A percentile compares a stretch with the other conserved stretches of the same genome.
phyloP scores from a whole-genome alignment of 1,139 yeast species.

The Scheffersomyces illinoinensis region DNA sequence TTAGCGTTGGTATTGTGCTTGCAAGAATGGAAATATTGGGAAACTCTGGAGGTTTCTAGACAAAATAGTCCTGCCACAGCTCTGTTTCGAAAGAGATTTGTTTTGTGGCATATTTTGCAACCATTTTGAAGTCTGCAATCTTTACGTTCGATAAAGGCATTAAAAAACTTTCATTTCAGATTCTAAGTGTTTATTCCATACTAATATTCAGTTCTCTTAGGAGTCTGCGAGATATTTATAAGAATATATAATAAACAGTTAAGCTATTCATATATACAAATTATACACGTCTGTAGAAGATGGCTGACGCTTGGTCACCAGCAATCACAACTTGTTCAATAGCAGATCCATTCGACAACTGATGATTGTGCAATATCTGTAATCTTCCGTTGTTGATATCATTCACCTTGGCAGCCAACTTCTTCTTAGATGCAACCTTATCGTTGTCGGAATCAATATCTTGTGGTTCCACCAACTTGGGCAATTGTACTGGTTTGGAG shows the following conservation, averaged over 20 bases:
- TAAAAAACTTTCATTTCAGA: too few relatives aligned
- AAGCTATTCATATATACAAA: neutral
- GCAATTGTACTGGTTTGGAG: conserved; percentile 56
- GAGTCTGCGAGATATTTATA: too few relatives aligned
- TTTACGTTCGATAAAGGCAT: neutral
- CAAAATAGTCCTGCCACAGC: neutral
- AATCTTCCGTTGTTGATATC: conserved; percentile 46
- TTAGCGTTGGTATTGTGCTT: neutral
- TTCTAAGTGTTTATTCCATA: too few relatives aligned
- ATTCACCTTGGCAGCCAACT: conserved; percentile 29
- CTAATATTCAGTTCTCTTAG: too few relatives aligned
- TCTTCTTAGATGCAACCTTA: conserved; percentile 14
- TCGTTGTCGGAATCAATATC: conserved; percentile 21
- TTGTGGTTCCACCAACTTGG: conserved; percentile 59
- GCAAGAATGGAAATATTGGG: neutral
- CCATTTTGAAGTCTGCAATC: neutral
- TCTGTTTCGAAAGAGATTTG: neutral
- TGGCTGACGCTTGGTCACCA: conserved; percentile 63
- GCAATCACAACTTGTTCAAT: conserved; percentile 62
- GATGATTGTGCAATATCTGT: conserved; percentile 36
- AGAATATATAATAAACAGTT: too few relatives aligned
- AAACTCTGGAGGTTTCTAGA: too few relatives aligned
- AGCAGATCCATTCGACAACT: conserved; percentile 17
- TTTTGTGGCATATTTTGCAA: neutral
- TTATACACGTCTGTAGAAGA: conserved; percentile 48